These are phyloP conservation scores for Furcasterigmium furcatum DNA, from an alignment of 2,329 filamentous ascomycete species.

Conservation along the genomic window DNA sequence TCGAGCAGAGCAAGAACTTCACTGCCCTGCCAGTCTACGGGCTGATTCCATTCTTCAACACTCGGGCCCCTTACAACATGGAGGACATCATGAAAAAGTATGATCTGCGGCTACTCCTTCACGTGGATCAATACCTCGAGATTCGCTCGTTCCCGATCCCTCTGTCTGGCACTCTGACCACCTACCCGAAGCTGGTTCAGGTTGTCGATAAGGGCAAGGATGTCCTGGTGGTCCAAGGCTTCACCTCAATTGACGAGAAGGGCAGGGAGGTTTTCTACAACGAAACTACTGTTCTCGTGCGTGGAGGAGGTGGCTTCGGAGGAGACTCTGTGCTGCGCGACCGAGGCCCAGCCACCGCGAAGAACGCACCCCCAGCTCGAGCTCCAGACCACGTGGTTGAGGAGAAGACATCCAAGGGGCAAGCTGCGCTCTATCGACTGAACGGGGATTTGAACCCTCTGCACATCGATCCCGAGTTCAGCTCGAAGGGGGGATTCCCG, in stretches of 20 bases:
- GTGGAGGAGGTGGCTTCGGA: constrained; percentile 85
- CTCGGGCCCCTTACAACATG: constrained; percentile 73
- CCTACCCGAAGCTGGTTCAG: constrained; percentile 78
- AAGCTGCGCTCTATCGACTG: constrained; percentile 56
- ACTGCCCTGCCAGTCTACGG: constrained; percentile 89
- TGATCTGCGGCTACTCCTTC: constrained; percentile 95
- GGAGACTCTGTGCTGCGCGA: constrained; percentile 74
- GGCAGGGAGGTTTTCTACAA: constrained; percentile 95
- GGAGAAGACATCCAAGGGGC: constrained; percentile 80
- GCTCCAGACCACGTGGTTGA: constrained; percentile 81
- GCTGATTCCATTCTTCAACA: constrained; percentile 87
- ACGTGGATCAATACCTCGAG: constrained; percentile 97
- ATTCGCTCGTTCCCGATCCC: constrained; percentile 91
- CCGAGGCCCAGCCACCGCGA: constrained; percentile 73
- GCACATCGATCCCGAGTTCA: constrained; percentile 38
- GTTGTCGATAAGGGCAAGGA: constrained; percentile 94
- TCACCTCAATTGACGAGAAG: constrained; percentile 78
- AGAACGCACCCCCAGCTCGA: constrained; percentile 74
- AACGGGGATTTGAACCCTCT: constrained; percentile 48
- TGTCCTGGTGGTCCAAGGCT: constrained; percentile 77
- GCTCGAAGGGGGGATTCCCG: constrained; percentile 37
- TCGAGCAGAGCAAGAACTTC: constrained; percentile 88
- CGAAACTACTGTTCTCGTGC: constrained; percentile 85
- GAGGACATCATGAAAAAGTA: constrained; percentile 90
- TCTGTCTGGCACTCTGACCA: constrained; percentile 72